Evolutionary conservation across 2,329 filamentous ascomycete species (phyloP), one percentile per base, ranked within the genome.

Genomic region (Plectosphaerella plurivora): DNA sequence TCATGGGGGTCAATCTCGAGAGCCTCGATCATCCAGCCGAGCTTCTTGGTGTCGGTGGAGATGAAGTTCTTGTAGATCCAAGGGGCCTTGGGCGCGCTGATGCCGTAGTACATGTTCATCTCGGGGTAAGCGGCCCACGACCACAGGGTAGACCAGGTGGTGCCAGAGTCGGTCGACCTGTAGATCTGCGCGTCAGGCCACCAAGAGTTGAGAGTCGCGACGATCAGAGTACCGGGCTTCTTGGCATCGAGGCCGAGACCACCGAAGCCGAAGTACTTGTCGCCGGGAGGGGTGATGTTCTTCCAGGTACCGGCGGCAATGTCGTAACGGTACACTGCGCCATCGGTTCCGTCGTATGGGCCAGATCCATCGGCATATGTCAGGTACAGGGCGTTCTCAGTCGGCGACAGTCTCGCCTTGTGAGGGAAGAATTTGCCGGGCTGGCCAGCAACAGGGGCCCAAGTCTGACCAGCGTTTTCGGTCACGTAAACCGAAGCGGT

Each of bases 1-100:
- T 84, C 79, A 24, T 75, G 71, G 0, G 81, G 81, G 59, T 84
- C 71, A 48, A 84, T 84, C 20, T 77, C 77, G 8, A 84, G 63
- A 0, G 74, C 67, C 59, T 84, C 81, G 9, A 83, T 78, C 81
- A 83, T 84, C 80, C 81, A 84, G 1, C 81, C 81, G 4, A 84
- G 63, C 28, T 70, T 70, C 65, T 81, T 78, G 14, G 68, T 71
- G 50, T 79, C 76, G 4, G 63, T 61, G 1, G 74, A 70, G 14
- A 78, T 63, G 51, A 78, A 78, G 18, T 73, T 69, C 18, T 74
- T 70, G 57, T 76, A 69, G 52, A 82, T 73, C 79, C 79, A 83
- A 1, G 79, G 79, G 0, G 79, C 79, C 36, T 49, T 49, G 20
- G 47, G 35, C 14, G 47, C 44, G 39, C 48, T 36, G 16, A 50